These are phyloP conservation scores for Calonectria henricotiae DNA, from an alignment of 2,329 filamentous ascomycete genomes.

Conservation along the genomic window DNA sequence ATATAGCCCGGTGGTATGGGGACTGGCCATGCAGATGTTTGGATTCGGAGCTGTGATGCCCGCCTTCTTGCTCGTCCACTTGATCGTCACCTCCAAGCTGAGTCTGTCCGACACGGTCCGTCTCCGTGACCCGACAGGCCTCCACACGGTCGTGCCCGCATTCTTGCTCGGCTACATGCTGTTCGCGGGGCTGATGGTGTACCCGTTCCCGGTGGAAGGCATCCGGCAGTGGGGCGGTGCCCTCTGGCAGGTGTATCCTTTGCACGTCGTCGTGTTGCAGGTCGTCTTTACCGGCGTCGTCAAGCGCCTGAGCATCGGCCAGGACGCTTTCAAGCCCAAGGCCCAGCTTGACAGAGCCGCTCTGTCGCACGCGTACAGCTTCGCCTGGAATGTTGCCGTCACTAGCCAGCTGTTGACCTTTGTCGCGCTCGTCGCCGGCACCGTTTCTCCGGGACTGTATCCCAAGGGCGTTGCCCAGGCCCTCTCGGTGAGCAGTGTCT, in stretches of 20 bases:
- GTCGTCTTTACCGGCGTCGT: slow-evolving; percentile 40
- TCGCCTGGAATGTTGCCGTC: slow-evolving; percentile 51
- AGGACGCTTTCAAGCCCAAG: slow-evolving; percentile 41
- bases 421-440: slow-evolving; percentile 36
- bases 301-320: slow-evolving; percentile 48
- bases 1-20: slow-evolving; percentile 49
- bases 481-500: slow-evolving; percentile 40
- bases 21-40: slow-evolving; percentile 43
- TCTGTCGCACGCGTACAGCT: slow-evolving; percentile 47
- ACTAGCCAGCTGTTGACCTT: slow-evolving; percentile 47
- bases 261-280: slow-evolving; percentile 43
- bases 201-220: slow-evolving; percentile 43
- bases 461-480: slow-evolving; percentile 41
- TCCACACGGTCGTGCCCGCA: slow-evolving; percentile 45
- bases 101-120: slow-evolving; percentile 36
- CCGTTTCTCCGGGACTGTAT: slow-evolving; percentile 39
- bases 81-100: slow-evolving; percentile 42
- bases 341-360: slow-evolving; percentile 42
- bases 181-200: slow-evolving; percentile 41
- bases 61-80: slow-evolving; percentile 45
- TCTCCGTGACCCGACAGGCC: slow-evolving; percentile 42
- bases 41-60: slow-evolving; percentile 49
- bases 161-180: slow-evolving; percentile 48
- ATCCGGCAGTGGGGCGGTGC: slow-evolving; percentile 48
- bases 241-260: slow-evolving; percentile 47